phyloP scores from a whole-genome alignment of 2,329 filamentous ascomycete species.

The Chaetothyriales sp. region DNA sequence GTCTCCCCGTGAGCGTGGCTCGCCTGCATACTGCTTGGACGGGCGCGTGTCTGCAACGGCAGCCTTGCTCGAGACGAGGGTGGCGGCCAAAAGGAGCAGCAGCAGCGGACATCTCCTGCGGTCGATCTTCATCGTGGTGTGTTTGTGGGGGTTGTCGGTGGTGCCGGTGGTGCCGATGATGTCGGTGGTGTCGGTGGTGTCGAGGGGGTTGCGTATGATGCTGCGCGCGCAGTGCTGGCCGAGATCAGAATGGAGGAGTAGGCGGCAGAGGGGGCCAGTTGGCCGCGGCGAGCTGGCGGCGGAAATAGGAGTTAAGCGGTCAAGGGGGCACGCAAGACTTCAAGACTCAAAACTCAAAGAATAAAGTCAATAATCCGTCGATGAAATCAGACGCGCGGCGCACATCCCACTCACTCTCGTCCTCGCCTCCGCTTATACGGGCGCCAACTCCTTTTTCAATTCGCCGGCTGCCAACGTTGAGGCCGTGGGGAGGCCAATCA shows the following conservation, averaged over 20 bases:
- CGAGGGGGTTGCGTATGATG: neutral
- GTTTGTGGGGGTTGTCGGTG: neutral
- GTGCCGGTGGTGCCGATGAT: neutral
- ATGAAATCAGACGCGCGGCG: neutral
- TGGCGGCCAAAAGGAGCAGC: constrained; percentile 24
- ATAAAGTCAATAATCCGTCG: neutral
- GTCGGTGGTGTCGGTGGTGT: neutral
- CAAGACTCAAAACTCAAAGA: neutral
- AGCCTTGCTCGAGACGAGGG: constrained; percentile 19
- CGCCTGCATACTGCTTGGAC: constrained; percentile 1
- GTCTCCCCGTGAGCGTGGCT: constrained; percentile 4
- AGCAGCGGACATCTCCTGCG: constrained; percentile 21
- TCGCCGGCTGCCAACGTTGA: too few relatives aligned
- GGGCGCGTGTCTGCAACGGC: constrained; percentile 4
- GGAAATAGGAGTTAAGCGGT: neutral
- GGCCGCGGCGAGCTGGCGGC: too few relatives aligned
- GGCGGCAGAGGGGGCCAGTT: neutral
- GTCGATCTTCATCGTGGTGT: constrained; percentile 24
- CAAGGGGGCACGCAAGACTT: neutral
- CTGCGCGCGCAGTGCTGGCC: neutral
- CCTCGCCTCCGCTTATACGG: neutral
- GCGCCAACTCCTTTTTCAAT: too few relatives aligned
- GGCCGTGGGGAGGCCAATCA: too few relatives aligned
- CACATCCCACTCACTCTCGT: neutral
- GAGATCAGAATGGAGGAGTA: too few relatives aligned